These are phyloP conservation scores for Yarrowia sp. DNA, from an alignment of 805 yeast species.

Conservation along the genomic window DNA sequence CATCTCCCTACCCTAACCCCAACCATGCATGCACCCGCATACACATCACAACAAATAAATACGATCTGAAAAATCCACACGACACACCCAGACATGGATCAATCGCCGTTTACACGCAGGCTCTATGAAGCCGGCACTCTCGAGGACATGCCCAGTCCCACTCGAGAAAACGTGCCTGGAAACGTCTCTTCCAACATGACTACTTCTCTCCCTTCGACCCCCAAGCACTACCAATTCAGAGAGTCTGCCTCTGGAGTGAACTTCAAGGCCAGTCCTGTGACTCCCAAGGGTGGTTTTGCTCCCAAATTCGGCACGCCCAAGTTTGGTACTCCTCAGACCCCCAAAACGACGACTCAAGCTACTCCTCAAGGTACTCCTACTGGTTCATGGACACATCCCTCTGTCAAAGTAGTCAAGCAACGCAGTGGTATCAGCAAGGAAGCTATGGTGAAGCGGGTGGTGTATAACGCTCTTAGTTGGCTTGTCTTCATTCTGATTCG, in stretches of 20 bases:
- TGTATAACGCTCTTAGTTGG: constrained; percentile 49
- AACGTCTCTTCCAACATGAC: not conserved
- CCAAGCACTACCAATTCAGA: constrained; percentile 13
- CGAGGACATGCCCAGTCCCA: constrained; percentile 1
- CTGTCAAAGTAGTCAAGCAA: not conserved
- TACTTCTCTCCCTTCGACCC: constrained; percentile 8
- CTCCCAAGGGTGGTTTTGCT: constrained; percentile 3
- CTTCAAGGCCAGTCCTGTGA: constrained; percentile 22
- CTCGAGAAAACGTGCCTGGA: not conserved
- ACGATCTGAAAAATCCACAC: not conserved
- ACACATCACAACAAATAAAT: not conserved
- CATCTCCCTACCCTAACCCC: not conserved
- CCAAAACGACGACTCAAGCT: not conserved
- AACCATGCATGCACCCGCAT: not conserved
- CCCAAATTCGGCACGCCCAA: not conserved
- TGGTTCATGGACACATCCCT: constrained; percentile 13
- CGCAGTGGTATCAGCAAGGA: constrained; percentile 7
- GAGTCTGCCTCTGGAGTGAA: constrained; percentile 3
- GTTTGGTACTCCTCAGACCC: not conserved
- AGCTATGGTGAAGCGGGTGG: constrained; percentile 1
- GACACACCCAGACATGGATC: not conserved
- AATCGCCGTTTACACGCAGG: constrained; percentile 11
- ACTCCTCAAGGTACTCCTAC: constrained; percentile 15
- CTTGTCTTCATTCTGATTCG: constrained; percentile 78
- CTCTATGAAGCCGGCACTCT: constrained; percentile 10